phyloP scores from a whole-genome alignment of 2,329 filamentous ascomycete species.

The Sphaerulina populicola region DNA sequence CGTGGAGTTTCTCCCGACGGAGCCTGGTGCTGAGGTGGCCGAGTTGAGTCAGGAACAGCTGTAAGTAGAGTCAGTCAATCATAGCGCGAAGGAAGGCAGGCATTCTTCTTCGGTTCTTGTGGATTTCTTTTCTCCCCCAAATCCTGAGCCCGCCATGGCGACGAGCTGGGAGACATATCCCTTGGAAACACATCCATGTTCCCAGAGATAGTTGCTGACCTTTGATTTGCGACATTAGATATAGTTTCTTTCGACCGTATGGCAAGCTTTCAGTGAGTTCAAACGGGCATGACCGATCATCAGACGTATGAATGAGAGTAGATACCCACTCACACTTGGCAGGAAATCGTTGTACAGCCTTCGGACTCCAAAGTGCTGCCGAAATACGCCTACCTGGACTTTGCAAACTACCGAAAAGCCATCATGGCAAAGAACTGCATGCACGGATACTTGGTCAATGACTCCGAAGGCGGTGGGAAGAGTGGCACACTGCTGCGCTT shows the following conservation, averaged over 20 bases:
- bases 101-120: too few relatives aligned
- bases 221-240: too few relatives aligned
- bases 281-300: too few relatives aligned
- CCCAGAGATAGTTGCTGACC: too few relatives aligned
- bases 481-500: constrained; percentile 68
- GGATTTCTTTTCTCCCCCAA: too few relatives aligned
- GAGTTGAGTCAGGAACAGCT: constrained; percentile 80
- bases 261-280: constrained; percentile 60
- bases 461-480: constrained; percentile 63
- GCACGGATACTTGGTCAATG: constrained; percentile 68
- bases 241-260: constrained; percentile 78
- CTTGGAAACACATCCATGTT: too few relatives aligned
- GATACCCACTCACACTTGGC: too few relatives aligned
- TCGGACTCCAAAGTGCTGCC: constrained; percentile 79
- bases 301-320: too few relatives aligned
- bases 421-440: constrained; percentile 88
- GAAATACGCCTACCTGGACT: constrained; percentile 72
- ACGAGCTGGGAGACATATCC: too few relatives aligned
- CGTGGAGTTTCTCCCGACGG: constrained; percentile 73
- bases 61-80: constrained; percentile 32
- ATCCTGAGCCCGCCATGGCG: too few relatives aligned
- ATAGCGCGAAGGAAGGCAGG: too few relatives aligned
- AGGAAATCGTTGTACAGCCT: constrained; percentile 70
- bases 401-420: constrained; percentile 61
- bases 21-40: constrained; percentile 60